Conservation (phyloP, 2,329 filamentous ascomycete species). For the Xylariales sp. region DNA sequence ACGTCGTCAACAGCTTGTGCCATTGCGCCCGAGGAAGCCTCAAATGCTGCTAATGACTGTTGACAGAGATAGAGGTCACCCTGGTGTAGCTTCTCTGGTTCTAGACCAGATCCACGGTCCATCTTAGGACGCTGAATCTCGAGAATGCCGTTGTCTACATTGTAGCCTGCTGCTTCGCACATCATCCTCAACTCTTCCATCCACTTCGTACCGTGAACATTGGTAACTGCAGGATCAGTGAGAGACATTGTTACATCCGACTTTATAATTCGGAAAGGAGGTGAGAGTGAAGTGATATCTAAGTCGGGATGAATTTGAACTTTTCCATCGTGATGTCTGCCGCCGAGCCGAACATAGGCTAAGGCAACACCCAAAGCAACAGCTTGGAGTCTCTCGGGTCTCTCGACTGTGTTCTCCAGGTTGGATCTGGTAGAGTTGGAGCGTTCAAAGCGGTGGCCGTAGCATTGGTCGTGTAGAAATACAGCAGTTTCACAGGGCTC, state of each 20-base stretch:
- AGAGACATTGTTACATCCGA: slow-evolving; percentile 69
- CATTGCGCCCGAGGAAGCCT: slow-evolving; percentile 87
- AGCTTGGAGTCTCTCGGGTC: slow-evolving; percentile 86
- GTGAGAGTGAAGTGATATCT: slow-evolving; percentile 47
- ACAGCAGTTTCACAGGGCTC: slow-evolving; percentile 64
- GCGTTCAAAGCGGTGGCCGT: slow-evolving; percentile 86
- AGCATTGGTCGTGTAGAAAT: slow-evolving; percentile 88
- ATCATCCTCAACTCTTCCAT: slow-evolving; percentile 86
- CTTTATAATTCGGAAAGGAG: slow-evolving; percentile 82
- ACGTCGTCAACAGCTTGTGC: slow-evolving; percentile 89
- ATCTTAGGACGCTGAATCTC: slow-evolving; percentile 70
- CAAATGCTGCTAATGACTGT: slow-evolving; percentile 80
- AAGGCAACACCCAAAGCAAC: slow-evolving; percentile 75
- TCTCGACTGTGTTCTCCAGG: slow-evolving; percentile 81
- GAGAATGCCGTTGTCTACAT: slow-evolving; percentile 67
- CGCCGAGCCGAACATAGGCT: slow-evolving; percentile 87
- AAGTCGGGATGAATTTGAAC: slow-evolving; percentile 63
- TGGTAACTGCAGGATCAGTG: slow-evolving; percentile 72
- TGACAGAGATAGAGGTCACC: slow-evolving; percentile 88
- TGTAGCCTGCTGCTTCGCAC: slow-evolving; percentile 76
- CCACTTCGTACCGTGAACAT: slow-evolving; percentile 88
- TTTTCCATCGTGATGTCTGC: slow-evolving; percentile 66
- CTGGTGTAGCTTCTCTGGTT: slow-evolving; percentile 65
- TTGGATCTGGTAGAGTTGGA: slow-evolving; percentile 69
- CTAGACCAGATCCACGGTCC: slow-evolving; percentile 38